These are phyloP conservation scores for Helichrysum umbraculigerum DNA, from an alignment of 129 eudicot genomes.

Conservation along the genomic window DNA sequence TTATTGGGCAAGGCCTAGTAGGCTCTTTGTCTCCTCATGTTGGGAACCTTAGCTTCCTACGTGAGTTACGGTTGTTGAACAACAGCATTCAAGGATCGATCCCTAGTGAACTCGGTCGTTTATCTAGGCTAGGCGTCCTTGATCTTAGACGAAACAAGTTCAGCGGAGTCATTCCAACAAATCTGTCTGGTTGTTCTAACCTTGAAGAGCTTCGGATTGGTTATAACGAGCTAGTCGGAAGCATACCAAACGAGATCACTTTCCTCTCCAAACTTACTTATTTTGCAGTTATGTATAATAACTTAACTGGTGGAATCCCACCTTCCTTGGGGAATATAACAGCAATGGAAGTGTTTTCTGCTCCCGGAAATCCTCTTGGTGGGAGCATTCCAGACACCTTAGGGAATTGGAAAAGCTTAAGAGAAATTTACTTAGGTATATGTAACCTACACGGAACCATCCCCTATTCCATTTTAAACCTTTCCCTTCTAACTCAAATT, in stretches of 20 bases:
- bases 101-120: slow-evolving; percentile 8
- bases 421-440: background rate
- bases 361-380: background rate
- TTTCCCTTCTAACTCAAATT: background rate
- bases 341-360: background rate
- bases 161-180: background rate
- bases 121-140: background rate
- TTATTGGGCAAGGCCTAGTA: background rate
- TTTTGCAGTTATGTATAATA: background rate
- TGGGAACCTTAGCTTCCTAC: slow-evolving; percentile 20
- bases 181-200: background rate
- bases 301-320: slow-evolving; percentile 15
- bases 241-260: background rate
- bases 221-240: slow-evolving; percentile 7
- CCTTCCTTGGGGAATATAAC: slow-evolving; percentile 12
- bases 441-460: background rate
- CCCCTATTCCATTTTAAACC: background rate
- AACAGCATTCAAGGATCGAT: slow-evolving; percentile 9
- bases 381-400: slow-evolving; percentile 19
- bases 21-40: slow-evolving; percentile 11
- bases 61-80: background rate
- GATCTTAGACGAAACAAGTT: background rate
- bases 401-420: background rate
- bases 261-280: background rate
- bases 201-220: background rate